A percentile compares a stretch with the other conserved stretches of the same genome.
These are phyloP conservation scores for Eucalyptus erythrocorys DNA, from an alignment of 345 rosid species.

Conservation along the genomic window DNA sequence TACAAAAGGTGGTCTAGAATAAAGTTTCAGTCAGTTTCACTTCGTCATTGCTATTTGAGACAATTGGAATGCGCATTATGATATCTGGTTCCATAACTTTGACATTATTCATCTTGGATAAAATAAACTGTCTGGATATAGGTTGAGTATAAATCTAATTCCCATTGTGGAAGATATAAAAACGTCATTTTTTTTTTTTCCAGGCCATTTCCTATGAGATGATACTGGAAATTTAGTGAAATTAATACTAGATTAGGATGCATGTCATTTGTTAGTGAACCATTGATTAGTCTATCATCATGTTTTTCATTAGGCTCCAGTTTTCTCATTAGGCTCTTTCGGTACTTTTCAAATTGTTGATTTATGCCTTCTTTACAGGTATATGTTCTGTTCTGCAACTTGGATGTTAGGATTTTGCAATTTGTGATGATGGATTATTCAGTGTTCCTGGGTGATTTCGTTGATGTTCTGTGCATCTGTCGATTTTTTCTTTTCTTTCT, in stretches of 20 bases:
- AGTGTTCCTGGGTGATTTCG: background rate
- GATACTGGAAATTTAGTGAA: background rate
- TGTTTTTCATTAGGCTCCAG: background rate
- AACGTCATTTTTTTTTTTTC: background rate
- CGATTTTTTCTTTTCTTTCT: background rate
- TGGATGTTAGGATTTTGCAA: background rate
- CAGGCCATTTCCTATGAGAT: background rate
- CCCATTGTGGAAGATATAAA: background rate
- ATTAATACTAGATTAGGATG: background rate
- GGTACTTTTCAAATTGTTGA: background rate
- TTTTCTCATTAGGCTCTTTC: background rate
- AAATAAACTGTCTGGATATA: rapidly evolving
- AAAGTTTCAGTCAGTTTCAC: background rate
- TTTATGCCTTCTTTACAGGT: background rate
- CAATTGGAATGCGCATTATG: background rate
- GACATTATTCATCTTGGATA: background rate
- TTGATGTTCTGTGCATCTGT: background rate
- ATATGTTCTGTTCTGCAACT: background rate
- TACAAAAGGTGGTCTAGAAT: background rate
- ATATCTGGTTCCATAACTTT: background rate
- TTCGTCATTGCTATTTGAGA: background rate
- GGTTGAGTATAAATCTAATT: background rate
- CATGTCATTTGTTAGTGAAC: background rate
- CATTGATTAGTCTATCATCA: background rate
- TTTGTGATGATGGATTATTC: background rate